Conservation (phyloP, 2,329 filamentous ascomycete genomes). For the Phaeosphaeria sp. region DNA sequence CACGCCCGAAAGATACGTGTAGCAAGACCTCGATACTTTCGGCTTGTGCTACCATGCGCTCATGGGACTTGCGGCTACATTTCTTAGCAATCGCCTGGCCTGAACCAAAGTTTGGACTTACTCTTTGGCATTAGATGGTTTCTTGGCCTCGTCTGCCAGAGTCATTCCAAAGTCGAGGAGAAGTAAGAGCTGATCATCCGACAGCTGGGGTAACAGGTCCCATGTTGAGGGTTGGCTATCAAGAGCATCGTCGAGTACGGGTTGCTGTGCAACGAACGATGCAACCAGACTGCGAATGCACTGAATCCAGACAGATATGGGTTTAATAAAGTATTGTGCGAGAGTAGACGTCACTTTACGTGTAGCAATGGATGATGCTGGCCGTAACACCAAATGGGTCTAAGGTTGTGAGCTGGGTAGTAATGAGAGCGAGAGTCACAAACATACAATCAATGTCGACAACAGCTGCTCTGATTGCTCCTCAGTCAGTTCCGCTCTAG, state of each 20-base stretch:
- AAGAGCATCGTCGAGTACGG: conserved; percentile 57
- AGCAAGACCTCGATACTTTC: conserved; percentile 59
- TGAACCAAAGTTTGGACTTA: conserved; percentile 11
- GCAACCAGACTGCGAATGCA: conserved; percentile 70
- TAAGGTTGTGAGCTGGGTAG: conserved; percentile 17
- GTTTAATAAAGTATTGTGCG: conserved; percentile 76
- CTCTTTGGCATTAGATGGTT: conserved; percentile 68
- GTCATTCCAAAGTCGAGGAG: conserved; percentile 70
- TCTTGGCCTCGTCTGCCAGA: conserved; percentile 71
- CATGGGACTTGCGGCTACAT: conserved; percentile 54
- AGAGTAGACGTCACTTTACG: conserved; percentile 80
- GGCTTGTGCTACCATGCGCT: conserved; percentile 60
- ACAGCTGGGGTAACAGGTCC: conserved; percentile 55
- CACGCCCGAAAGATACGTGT: conserved; percentile 47
- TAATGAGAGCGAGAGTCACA: background rate
- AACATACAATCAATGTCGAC: conserved; percentile 43
- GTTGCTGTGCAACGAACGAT: conserved; percentile 60
- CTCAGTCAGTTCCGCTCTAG: conserved; percentile 38
- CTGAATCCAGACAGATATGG: conserved; percentile 69
- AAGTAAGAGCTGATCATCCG: conserved; percentile 60
- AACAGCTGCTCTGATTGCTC: conserved; percentile 45
- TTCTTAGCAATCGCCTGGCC: conserved; percentile 5
- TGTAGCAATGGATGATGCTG: conserved; percentile 65
- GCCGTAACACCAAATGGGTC: conserved; percentile 39
- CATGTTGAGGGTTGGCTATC: conserved; percentile 52